phyloP scores from a whole-genome alignment of 495 filamentous ascomycete genomes.

The Daldinia bambusicola region DNA sequence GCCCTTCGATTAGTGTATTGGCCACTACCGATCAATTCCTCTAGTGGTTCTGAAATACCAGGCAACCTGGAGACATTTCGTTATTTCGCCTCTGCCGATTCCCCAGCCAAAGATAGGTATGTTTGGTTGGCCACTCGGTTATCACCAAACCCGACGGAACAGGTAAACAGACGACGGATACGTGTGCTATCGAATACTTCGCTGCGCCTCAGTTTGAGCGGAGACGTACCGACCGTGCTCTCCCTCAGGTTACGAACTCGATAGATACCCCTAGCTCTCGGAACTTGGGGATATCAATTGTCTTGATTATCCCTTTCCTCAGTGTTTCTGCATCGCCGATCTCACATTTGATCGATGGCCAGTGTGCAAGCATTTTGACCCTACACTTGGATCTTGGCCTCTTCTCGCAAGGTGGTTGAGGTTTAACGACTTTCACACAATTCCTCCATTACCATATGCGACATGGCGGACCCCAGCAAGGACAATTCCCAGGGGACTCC shows the following conservation, averaged over 20 bases:
- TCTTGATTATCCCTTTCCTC: conserved; percentile 5
- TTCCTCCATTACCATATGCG: conserved; percentile 7
- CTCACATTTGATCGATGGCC: conserved; percentile 35
- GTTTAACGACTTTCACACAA: conserved; percentile 10
- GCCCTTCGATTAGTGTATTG: neutral
- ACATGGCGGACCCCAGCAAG: conserved; percentile 37
- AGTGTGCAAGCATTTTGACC: conserved; percentile 22
- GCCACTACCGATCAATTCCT: conserved; percentile 4
- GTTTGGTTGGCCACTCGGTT: conserved; percentile 14
- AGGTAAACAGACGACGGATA: conserved; percentile 16
- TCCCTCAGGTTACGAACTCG: neutral
- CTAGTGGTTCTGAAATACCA: neutral
- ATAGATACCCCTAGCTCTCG: conserved; percentile 12
- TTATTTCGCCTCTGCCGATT: conserved; percentile 14
- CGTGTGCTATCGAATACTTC: conserved; percentile 7
- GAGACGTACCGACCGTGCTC: conserved; percentile 21
- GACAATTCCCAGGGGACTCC: conserved; percentile 31
- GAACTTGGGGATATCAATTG: conserved; percentile 23
- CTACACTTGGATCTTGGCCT: conserved; percentile 22
- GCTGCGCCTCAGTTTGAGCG: conserved; percentile 35
- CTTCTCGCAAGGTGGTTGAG: conserved; percentile 22
- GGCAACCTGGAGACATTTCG: neutral
- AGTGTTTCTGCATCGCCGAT: conserved; percentile 14
- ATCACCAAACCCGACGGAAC: conserved; percentile 17
- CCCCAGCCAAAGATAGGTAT: conserved; percentile 1